Percentiles rank a stretch among this genome's conserved stretches.
phyloP scores from a whole-genome alignment of 2,329 filamentous ascomycete species.

The Penicillium occitanis region DNA sequence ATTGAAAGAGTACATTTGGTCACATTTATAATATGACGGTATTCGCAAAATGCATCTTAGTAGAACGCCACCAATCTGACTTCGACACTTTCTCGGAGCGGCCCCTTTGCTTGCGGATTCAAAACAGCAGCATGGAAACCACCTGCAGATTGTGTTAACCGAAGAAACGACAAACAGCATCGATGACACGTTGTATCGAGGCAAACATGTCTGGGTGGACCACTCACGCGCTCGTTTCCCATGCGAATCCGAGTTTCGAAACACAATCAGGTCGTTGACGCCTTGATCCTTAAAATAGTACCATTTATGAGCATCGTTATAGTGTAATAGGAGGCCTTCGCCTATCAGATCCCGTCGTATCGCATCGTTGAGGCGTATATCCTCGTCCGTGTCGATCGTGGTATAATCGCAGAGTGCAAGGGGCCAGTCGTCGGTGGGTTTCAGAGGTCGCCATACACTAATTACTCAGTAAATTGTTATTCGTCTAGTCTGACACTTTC shows the following conservation, averaged over 20 bases:
- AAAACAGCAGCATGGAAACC: constrained; percentile 11
- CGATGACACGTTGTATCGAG: not conserved
- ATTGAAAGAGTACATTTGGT: not conserved
- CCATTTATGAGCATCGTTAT: constrained; percentile 3
- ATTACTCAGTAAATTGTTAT: not conserved
- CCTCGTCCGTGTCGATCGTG: constrained; percentile 5
- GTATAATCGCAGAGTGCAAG: constrained; percentile 12
- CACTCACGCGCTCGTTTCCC: not conserved
- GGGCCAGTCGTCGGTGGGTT: constrained; percentile 10
- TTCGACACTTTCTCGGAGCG: constrained; percentile 8
- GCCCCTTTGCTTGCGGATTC: constrained; percentile 6
- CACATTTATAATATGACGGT: not conserved
- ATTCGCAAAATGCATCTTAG: not conserved
- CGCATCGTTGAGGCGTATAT: constrained; percentile 2
- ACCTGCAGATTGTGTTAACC: not conserved
- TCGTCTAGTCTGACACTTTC: not conserved
- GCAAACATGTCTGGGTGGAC: not conserved
- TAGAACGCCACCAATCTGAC: constrained; percentile 13
- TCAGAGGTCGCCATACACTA: constrained; percentile 13
- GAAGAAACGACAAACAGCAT: not conserved
- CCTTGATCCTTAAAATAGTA: constrained; percentile 6
- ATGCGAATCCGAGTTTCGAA: constrained; percentile 4
- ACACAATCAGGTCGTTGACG: constrained; percentile 6
- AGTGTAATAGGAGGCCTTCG: not conserved
- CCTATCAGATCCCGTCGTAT: constrained; percentile 6